phyloP scores from a whole-genome alignment of 495 filamentous ascomycete species.

The Aspergillus mulundensis region DNA sequence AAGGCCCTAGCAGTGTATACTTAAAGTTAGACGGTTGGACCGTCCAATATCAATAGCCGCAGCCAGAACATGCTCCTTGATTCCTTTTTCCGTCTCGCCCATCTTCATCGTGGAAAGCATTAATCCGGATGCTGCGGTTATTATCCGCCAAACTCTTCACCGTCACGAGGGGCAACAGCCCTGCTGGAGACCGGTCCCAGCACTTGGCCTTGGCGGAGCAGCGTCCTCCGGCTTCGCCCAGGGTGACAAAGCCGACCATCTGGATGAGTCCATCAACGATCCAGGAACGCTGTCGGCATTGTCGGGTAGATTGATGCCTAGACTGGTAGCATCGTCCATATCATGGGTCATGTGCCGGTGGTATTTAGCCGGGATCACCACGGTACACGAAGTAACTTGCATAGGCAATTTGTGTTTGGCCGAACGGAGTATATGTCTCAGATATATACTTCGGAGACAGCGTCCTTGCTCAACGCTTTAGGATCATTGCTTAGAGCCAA shows the following conservation, averaged over 20 bases:
- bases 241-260: not conserved
- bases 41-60: not conserved
- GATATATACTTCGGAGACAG: no score
- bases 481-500: no score
- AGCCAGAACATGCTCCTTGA: not conserved
- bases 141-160: conserved; percentile 4
- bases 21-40: not conserved
- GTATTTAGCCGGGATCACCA: not conserved
- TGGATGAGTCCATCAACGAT: not conserved
- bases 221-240: conserved; percentile 1
- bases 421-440: no score
- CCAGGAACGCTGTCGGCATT: not conserved
- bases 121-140: not conserved
- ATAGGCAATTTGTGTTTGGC: no score
- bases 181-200: not conserved
- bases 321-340: not conserved
- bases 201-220: not conserved
- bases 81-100: not conserved
- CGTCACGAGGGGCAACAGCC: conserved; percentile 2
- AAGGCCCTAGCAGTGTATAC: not conserved
- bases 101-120: not conserved
- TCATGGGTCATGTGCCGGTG: not conserved
- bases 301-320: not conserved
- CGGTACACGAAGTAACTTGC: no score
- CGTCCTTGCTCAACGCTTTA: no score